Conservation (phyloP, 2,329 filamentous ascomycete species). For the Colletotrichum cordylinicola region DNA sequence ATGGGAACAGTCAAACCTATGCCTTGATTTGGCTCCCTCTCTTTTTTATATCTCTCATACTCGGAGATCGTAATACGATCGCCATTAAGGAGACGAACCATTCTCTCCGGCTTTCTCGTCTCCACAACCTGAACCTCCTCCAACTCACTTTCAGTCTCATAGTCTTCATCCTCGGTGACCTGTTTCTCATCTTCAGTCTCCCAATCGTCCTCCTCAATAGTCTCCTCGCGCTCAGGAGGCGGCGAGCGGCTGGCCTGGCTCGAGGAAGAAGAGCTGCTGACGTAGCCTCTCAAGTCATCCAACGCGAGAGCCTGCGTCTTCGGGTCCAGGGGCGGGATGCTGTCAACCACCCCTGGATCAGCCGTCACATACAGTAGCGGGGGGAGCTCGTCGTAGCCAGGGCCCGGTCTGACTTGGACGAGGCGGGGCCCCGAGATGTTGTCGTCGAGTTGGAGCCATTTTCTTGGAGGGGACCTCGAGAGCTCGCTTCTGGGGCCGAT, state of each 20-base stretch:
- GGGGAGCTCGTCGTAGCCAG: neutral
- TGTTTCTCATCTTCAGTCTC: neutral
- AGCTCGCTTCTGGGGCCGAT: neutral
- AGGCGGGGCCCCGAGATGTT: neutral
- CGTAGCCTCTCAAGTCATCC: neutral
- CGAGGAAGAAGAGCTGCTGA: neutral
- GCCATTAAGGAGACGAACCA: neutral
- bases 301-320: neutral
- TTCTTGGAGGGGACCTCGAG: neutral
- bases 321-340: neutral
- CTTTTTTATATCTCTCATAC: neutral
- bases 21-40: neutral
- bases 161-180: neutral
- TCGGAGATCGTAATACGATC: neutral
- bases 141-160: neutral
- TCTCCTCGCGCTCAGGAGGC: neutral
- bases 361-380: neutral
- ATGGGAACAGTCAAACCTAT: neutral
- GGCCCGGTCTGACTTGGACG: neutral
- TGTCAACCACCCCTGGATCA: neutral
- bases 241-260: neutral
- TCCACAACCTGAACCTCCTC: neutral
- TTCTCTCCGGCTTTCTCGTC: neutral
- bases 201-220: neutral
- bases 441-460: neutral